Conservation (phyloP, 2,329 filamentous ascomycete species). For the Fulvia fulva region DNA sequence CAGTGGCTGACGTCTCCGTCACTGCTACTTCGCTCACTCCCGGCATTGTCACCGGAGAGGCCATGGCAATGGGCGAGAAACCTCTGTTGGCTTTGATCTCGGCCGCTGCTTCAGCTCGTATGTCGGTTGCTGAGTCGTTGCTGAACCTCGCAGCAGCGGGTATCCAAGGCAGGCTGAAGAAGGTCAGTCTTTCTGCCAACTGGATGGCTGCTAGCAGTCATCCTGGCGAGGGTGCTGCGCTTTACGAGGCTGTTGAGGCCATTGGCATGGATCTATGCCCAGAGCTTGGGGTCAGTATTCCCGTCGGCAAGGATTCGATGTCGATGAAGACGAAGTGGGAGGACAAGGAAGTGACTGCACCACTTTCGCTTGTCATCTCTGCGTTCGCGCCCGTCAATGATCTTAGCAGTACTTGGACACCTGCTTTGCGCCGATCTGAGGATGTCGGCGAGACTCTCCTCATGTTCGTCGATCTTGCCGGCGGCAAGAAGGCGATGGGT, state of each 20-base stretch:
- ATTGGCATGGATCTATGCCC: conserved; percentile 92
- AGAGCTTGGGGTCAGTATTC: conserved; percentile 84
- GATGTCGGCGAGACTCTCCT: conserved; percentile 86
- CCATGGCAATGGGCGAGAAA: conserved; percentile 97
- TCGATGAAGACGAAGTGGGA: conserved; percentile 99
- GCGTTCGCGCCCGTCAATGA: conserved; percentile 83
- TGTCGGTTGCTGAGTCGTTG: conserved; percentile 91
- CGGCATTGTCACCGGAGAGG: conserved; percentile 76
- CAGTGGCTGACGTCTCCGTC: conserved; percentile 89
- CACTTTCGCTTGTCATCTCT: conserved; percentile 85
- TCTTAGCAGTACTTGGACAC: conserved; percentile 87
- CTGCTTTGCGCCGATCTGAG: conserved; percentile 74
- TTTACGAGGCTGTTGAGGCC: conserved; percentile 91
- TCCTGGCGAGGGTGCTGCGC: conserved; percentile 82
- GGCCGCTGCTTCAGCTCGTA: conserved; percentile 82
- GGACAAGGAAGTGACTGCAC: conserved; percentile 82
- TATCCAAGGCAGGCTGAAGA: conserved; percentile 66
- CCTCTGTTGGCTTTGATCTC: conserved; percentile 86
- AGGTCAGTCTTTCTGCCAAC: conserved; percentile 88
- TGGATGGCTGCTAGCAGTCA: conserved; percentile 99
- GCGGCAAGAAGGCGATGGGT: conserved; percentile 75
- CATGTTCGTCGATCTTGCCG: conserved; percentile 85
- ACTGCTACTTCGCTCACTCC: conserved; percentile 75
- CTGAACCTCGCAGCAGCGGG: conserved; percentile 87
- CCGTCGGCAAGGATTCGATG: conserved; percentile 96